These are phyloP conservation scores for Tetrapisispora phaffii DNA, from an alignment of 805 yeast genomes.

Conservation along the genomic window DNA sequence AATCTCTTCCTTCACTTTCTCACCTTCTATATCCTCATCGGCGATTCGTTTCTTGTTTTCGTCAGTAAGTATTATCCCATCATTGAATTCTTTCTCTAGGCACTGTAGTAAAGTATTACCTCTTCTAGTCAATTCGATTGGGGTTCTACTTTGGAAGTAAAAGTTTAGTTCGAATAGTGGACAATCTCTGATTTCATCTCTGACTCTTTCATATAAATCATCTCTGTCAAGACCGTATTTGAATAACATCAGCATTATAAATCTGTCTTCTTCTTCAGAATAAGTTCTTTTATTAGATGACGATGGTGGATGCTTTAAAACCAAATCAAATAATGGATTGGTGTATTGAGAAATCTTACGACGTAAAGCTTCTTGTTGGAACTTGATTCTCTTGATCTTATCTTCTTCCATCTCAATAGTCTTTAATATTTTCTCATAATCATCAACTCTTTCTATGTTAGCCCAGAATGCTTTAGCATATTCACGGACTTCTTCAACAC, in stretches of 20 bases:
- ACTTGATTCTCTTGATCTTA: slow-evolving; percentile 48
- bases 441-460: slow-evolving; percentile 69
- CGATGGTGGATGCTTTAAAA: slow-evolving; percentile 61
- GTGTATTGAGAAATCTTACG: slow-evolving; percentile 60
- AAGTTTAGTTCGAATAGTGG: slow-evolving; percentile 81
- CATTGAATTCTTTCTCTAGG: slow-evolving; percentile 60
- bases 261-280: slow-evolving; percentile 86
- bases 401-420: slow-evolving; percentile 90
- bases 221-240: slow-evolving; percentile 71
- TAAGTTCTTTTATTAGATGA: slow-evolving; percentile 45
- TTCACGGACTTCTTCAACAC: slow-evolving; percentile 64
- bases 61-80: slow-evolving; percentile 22
- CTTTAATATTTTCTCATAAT: slow-evolving; percentile 70
- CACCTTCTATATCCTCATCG: slow-evolving; percentile 24
- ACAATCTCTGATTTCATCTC: slow-evolving; percentile 62
- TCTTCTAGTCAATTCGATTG: slow-evolving; percentile 71
- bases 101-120: slow-evolving; percentile 69
- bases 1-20: slow-evolving; percentile 17
- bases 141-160: slow-evolving; percentile 70
- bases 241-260: slow-evolving; percentile 68
- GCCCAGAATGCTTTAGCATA: slow-evolving; percentile 80
- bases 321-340: slow-evolving; percentile 73
- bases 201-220: slow-evolving; percentile 67
- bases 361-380: slow-evolving; percentile 72
- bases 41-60: slow-evolving; percentile 18